phyloP scores from a whole-genome alignment of 176 grass and related monocot genomes.

The Carex pumila region DNA sequence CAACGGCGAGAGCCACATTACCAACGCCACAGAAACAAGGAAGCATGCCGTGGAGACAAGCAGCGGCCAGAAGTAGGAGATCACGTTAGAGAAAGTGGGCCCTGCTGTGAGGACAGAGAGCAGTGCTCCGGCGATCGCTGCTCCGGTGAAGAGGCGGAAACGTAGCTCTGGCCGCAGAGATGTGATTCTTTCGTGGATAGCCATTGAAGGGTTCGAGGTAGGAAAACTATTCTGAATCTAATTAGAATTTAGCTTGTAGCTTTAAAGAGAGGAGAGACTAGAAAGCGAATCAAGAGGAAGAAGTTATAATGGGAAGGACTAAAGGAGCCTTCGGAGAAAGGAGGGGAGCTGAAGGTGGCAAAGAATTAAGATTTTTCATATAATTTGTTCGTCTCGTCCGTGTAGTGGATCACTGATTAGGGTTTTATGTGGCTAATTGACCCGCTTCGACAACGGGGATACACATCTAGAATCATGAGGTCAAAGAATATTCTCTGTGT shows the following conservation, averaged over 20 bases:
- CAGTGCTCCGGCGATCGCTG: constrained; percentile 40
- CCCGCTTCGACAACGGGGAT: background rate
- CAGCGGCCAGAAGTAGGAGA: constrained; percentile 74
- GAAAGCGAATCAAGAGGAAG: background rate
- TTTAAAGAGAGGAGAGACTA: background rate
- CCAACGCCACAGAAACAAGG: constrained; percentile 50
- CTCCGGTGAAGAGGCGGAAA: constrained; percentile 28
- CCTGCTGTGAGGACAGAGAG: constrained; percentile 41
- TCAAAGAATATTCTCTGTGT: constrained; percentile 7
- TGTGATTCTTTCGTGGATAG: constrained; percentile 30
- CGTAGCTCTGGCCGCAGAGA: constrained; percentile 54
- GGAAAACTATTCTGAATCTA: background rate
- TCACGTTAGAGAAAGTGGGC: constrained; percentile 34
- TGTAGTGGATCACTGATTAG: background rate
- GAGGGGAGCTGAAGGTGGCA: constrained; percentile 15
- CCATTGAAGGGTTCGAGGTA: constrained; percentile 25
- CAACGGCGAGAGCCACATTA: constrained; percentile 65
- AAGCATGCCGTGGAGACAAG: constrained; percentile 61
- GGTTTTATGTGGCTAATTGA: background rate
- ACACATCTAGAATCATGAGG: background rate
- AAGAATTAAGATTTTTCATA: background rate
- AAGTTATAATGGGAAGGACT: background rate
- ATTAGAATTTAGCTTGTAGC: constrained; percentile 4
- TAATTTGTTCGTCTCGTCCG: background rate
- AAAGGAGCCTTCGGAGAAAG: background rate